A percentile compares a stretch with the other conserved stretches of the same genome.
phyloP scores from a whole-genome alignment of 495 filamentous ascomycete genomes.

The Hypoxylon lienhwacheense region DNA sequence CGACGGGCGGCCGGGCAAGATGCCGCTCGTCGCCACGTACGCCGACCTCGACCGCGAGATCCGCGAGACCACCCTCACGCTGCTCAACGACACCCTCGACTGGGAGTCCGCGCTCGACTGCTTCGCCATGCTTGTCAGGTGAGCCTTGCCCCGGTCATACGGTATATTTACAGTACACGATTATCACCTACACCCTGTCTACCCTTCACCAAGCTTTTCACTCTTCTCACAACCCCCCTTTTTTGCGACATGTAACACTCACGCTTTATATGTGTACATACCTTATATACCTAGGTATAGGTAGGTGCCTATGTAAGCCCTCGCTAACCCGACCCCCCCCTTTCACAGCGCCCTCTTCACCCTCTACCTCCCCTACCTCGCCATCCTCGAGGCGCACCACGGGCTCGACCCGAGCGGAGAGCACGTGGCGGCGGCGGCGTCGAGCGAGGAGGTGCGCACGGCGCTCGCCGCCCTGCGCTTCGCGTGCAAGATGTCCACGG shows the following conservation, averaged over 20 bases:
- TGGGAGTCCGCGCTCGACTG: conserved; percentile 38
- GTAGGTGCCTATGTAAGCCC: background rate
- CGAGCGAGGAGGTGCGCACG: conserved; percentile 26
- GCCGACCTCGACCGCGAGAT: conserved; percentile 36
- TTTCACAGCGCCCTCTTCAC: conserved; percentile 25
- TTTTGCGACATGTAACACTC: too few relatives aligned
- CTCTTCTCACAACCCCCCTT: background rate
- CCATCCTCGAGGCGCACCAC: conserved; percentile 5
- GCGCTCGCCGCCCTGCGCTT: conserved; percentile 36
- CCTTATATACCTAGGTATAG: too few relatives aligned
- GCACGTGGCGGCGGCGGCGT: background rate
- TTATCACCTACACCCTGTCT: too few relatives aligned
- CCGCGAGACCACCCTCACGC: conserved; percentile 22
- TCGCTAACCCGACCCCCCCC: background rate
- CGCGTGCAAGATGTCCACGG: conserved; percentile 41
- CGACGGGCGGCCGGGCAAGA: conserved; percentile 25
- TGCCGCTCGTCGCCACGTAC: conserved; percentile 26
- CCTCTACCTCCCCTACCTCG: conserved; percentile 27
- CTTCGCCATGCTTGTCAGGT: conserved; percentile 40
- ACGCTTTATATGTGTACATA: background rate
- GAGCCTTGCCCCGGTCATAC: conserved; percentile 8
- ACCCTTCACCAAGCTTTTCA: background rate
- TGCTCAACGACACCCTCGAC: conserved; percentile 30
- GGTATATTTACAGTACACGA: too few relatives aligned
- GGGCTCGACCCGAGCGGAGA: background rate